A percentile compares a stretch with the other conserved stretches of the same genome.
Evolutionary conservation across 2,329 filamentous ascomycete species (phyloP).

Genomic region (Apiospora aurea): DNA sequence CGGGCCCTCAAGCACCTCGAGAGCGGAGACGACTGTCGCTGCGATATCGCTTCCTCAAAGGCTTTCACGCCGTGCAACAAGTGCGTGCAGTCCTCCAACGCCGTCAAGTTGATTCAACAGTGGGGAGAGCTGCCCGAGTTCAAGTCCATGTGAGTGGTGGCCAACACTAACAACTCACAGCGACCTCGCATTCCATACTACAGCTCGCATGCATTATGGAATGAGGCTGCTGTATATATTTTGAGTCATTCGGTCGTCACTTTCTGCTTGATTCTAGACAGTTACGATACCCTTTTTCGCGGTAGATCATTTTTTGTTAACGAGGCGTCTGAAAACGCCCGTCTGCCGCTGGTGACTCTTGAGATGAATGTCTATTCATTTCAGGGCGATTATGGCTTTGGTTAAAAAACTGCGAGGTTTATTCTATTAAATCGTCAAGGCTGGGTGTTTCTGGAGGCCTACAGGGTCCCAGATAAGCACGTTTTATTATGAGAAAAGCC

Average conservation of each 20-base stretch:
- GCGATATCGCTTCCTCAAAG: background rate
- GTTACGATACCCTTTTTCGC: background rate
- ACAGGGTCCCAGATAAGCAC: background rate
- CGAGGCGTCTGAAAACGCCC: background rate
- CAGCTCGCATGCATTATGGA: background rate
- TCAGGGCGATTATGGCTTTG: background rate
- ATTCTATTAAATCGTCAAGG: no score
- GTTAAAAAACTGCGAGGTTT: background rate
- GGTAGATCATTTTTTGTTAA: background rate
- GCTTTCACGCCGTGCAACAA: slow-evolving; percentile 3
- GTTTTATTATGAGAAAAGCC: background rate
- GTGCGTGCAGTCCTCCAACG: slow-evolving; percentile 22
- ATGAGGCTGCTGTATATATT: background rate
- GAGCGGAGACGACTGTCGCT: slow-evolving; percentile 8
- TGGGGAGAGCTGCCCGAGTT: slow-evolving; percentile 26
- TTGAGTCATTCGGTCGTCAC: background rate
- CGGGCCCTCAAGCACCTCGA: slow-evolving; percentile 20
- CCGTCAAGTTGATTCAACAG: slow-evolving; percentile 23
- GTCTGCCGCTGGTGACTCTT: background rate
- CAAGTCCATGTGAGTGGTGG: slow-evolving; percentile 16
- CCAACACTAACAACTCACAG: background rate
- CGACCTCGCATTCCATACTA: background rate
- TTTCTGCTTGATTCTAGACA: background rate
- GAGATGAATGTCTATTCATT: background rate
- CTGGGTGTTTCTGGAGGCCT: no score